Percentiles rank a stretch among this genome's conserved stretches.
Evolutionary conservation across 768 basidiomycete genomes (phyloP).

Genomic region (Agaricus sinodeliciosus): DNA sequence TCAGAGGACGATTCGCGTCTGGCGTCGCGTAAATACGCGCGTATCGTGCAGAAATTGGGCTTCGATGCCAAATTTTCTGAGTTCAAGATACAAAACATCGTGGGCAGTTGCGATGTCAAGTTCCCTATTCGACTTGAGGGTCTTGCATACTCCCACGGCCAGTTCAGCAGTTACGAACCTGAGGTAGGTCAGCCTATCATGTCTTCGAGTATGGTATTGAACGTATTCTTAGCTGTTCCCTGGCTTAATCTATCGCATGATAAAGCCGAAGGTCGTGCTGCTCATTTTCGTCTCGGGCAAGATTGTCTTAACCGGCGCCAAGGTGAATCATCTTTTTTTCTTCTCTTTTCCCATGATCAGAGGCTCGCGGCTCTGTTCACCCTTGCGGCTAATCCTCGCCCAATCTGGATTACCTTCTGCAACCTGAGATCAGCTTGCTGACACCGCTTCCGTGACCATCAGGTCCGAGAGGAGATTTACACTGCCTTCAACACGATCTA

Average conservation of each 20-base stretch:
- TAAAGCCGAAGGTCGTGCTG: constrained; percentile 98
- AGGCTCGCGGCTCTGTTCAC: constrained; percentile 13
- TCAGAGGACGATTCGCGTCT: constrained; percentile 96
- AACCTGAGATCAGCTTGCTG: constrained; percentile 33
- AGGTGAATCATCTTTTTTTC: constrained; percentile 52
- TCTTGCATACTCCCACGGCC: constrained; percentile 94
- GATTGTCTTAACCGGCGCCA: constrained; percentile 97
- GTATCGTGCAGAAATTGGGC: constrained; percentile 98
- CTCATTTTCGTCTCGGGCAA: constrained; percentile 99
- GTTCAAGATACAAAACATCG: constrained; percentile 99
- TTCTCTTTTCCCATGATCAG: constrained; percentile 13
- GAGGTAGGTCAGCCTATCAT: constrained; percentile 51
- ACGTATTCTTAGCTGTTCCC: constrained; percentile 75
- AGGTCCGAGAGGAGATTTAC: constrained; percentile 99
- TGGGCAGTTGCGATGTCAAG: constrained; percentile 96
- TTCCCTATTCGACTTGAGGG: constrained; percentile 98
- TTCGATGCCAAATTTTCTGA: constrained; percentile 99
- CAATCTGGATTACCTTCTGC: constrained; percentile 11
- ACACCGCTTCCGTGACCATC: constrained; percentile 32
- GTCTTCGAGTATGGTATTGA: not conserved
- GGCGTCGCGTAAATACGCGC: constrained; percentile 96
- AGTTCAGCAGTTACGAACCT: constrained; percentile 96
- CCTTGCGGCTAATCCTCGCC: constrained; percentile 12
- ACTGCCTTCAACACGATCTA: constrained; percentile 99
- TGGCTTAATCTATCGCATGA: constrained; percentile 98